These are phyloP conservation scores for Penicillium olsonii DNA, from an alignment of 2,329 filamentous ascomycete species.

Conservation along the genomic window DNA sequence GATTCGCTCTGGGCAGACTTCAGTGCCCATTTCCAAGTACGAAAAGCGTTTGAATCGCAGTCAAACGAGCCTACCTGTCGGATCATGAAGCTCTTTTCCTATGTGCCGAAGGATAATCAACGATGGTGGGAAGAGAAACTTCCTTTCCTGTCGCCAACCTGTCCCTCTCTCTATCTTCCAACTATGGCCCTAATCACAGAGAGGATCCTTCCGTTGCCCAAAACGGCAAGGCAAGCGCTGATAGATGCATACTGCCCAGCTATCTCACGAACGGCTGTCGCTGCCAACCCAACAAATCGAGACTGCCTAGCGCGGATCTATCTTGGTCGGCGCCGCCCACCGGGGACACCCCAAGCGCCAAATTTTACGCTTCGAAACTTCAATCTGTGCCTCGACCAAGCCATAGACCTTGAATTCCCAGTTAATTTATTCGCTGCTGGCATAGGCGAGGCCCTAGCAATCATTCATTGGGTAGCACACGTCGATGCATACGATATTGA, in stretches of 20 bases:
- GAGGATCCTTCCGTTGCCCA: conserved; percentile 23
- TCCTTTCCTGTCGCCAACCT: conserved; percentile 2
- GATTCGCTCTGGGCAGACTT: too few relatives aligned
- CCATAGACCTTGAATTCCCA: conserved; percentile 11
- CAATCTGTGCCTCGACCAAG: conserved; percentile 11
- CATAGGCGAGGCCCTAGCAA: conserved; percentile 9
- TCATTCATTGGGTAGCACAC: conserved; percentile 13
- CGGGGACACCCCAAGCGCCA: neutral
- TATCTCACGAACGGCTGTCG: neutral
- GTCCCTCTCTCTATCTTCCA: conserved; percentile 3
- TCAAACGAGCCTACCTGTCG: too few relatives aligned
- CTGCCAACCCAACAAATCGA: conserved; percentile 7
- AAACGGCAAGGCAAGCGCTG: conserved; percentile 17
- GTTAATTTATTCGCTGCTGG: neutral
- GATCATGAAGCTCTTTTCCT: conserved; percentile 4
- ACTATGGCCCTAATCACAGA: conserved; percentile 21
- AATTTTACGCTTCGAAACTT: conserved; percentile 15
- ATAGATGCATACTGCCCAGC: conserved; percentile 23
- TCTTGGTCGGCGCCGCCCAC: conserved; percentile 9
- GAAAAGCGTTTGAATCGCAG: too few relatives aligned
- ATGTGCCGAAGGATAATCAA: conserved; percentile 6
- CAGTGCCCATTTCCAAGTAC: too few relatives aligned
- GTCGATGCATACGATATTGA: conserved; percentile 16
- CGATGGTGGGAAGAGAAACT: conserved; percentile 10
- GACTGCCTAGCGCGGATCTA: conserved; percentile 19